These are phyloP conservation scores for Colletotrichum sp. DNA, from an alignment of 2,329 filamentous ascomycete genomes.

Conservation along the genomic window DNA sequence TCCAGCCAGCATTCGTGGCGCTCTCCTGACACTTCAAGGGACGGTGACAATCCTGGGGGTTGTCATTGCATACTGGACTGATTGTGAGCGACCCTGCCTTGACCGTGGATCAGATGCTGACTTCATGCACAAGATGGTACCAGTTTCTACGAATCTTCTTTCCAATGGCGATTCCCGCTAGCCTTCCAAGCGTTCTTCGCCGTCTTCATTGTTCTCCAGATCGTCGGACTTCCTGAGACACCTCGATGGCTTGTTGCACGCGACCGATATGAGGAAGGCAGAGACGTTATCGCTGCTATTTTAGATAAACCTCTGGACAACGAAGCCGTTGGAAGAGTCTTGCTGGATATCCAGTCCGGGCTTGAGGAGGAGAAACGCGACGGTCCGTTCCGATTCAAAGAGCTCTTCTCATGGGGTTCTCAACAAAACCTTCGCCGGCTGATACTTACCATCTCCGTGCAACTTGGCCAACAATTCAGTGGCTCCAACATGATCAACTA, in stretches of 20 bases:
- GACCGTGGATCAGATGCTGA: background rate
- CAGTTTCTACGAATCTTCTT: background rate
- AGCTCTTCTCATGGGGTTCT: slow-evolving; percentile 26
- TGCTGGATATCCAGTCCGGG: background rate
- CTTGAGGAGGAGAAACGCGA: slow-evolving; percentile 21
- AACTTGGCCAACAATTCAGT: slow-evolving; percentile 31
- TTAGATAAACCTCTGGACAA: background rate
- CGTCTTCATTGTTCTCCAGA: slow-evolving; percentile 35
- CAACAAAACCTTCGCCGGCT: slow-evolving; percentile 29
- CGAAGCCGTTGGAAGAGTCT: background rate
- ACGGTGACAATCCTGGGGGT: slow-evolving; percentile 51
- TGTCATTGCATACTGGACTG: slow-evolving; percentile 44
- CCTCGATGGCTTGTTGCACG: slow-evolving; percentile 39
- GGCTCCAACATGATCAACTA: slow-evolving; percentile 31
- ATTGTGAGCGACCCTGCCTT: slow-evolving; percentile 27
- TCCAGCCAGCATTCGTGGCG: slow-evolving; percentile 47
- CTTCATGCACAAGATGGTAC: background rate
- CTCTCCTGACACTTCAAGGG: slow-evolving; percentile 54
- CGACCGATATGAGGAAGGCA: slow-evolving; percentile 36
- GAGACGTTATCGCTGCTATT: slow-evolving; percentile 22
- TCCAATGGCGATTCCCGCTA: slow-evolving; percentile 35
- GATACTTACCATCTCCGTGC: slow-evolving; percentile 28
- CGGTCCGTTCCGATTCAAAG: slow-evolving; percentile 26
- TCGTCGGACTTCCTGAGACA: slow-evolving; percentile 40
- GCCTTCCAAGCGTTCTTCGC: slow-evolving; percentile 43